phyloP scores from a whole-genome alignment of 257 asterid species.

The Solanum acaule region DNA sequence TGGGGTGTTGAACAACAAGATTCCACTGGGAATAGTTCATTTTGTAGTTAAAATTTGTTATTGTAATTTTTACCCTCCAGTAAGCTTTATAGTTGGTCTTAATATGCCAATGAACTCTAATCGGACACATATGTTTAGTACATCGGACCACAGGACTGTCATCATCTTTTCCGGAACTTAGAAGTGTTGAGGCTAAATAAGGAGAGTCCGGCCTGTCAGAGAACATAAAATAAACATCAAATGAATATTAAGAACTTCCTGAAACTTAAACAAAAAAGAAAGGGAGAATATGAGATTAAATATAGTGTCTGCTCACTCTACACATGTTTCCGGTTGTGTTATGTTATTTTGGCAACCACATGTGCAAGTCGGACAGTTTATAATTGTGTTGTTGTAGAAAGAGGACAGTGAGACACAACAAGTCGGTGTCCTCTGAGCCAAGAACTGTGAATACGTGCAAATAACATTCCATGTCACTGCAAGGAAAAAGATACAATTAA shows the following conservation, averaged over 20 bases:
- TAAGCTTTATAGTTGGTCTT: conserved; percentile 33
- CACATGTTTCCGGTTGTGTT: conserved; percentile 16
- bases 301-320: conserved; percentile 19
- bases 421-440: conserved; percentile 33
- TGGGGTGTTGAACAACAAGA: conserved; percentile 39
- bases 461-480: conserved; percentile 48
- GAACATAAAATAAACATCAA: background rate
- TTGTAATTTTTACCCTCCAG: conserved; percentile 38
- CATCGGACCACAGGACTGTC: conserved; percentile 21
- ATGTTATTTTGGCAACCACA: conserved; percentile 32
- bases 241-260: background rate
- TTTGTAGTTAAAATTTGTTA: conserved; percentile 33
- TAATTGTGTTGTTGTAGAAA: conserved; percentile 25
- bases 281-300: background rate
- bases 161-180: conserved; percentile 10
- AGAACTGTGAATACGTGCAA: conserved; percentile 46
- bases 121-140: conserved; percentile 43
- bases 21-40: conserved; percentile 44
- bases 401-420: conserved; percentile 52
- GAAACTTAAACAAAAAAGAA: background rate
- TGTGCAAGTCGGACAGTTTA: conserved; percentile 36
- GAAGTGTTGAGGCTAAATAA: conserved; percentile 14
- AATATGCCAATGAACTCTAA: conserved; percentile 46
- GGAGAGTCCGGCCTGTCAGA: conserved; percentile 23
- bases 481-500: background rate